A percentile compares a stretch with the other conserved stretches of the same genome.
Evolutionary conservation across 495 filamentous ascomycete species (phyloP).

Genomic region (Lentithecium fluviatile): DNA sequence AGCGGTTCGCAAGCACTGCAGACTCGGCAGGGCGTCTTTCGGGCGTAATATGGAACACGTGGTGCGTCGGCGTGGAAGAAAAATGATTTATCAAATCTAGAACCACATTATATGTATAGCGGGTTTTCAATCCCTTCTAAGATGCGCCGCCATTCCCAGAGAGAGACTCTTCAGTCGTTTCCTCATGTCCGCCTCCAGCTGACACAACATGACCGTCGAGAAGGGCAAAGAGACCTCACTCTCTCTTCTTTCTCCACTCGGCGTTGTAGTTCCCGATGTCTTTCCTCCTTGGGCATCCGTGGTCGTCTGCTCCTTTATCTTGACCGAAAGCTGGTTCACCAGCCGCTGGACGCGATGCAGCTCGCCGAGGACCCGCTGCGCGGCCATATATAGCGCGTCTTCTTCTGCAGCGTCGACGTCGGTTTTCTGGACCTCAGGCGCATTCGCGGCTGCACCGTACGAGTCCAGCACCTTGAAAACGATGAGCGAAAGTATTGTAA

Average conservation of each 20-base stretch:
- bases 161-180: neutral
- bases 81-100: too few relatives aligned
- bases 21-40: too few relatives aligned
- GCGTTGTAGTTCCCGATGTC: neutral
- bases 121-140: neutral
- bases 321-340: neutral
- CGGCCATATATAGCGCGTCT: neutral
- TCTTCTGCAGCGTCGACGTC: neutral
- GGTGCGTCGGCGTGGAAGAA: too few relatives aligned
- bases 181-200: neutral
- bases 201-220: neutral
- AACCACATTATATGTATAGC: too few relatives aligned
- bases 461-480: neutral
- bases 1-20: too few relatives aligned
- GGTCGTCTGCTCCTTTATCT: neutral
- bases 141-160: neutral
- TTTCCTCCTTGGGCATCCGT: too few relatives aligned
- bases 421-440: neutral
- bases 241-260: neutral
- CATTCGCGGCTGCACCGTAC: neutral
- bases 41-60: too few relatives aligned
- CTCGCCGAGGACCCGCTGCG: neutral
- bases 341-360: neutral
- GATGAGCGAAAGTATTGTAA: neutral
- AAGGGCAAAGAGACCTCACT: neutral